Conservation (phyloP, 768 basidiomycete genomes). For the Serendipita indica region DNA sequence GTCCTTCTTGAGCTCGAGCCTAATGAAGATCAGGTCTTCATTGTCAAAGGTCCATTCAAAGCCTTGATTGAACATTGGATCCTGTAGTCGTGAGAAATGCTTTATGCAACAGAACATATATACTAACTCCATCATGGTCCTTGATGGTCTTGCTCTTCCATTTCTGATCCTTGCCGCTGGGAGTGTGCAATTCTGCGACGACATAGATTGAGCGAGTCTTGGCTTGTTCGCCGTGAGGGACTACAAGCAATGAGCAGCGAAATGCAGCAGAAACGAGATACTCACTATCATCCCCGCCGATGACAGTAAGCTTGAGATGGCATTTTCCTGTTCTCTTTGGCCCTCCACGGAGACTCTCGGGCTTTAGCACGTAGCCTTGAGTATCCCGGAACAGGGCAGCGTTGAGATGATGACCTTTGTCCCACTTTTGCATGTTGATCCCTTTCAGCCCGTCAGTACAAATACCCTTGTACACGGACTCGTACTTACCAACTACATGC, state of each 20-base stretch:
- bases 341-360: constrained; percentile 19
- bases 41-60: constrained; percentile 37
- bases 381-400: constrained; percentile 48
- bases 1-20: constrained; percentile 5
- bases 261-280: constrained; percentile 12
- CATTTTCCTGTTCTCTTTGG: background rate
- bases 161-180: constrained; percentile 25
- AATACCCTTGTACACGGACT: constrained; percentile 60
- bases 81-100: constrained; percentile 23
- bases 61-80: constrained; percentile 26
- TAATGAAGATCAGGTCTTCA: constrained; percentile 39
- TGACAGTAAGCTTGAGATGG: background rate
- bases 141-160: constrained; percentile 33
- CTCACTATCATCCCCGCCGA: constrained; percentile 5
- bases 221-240: constrained; percentile 29
- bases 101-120: background rate
- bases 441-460: constrained; percentile 30
- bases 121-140: constrained; percentile 18
- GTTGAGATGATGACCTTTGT: constrained; percentile 37
- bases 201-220: constrained; percentile 29
- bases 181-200: constrained; percentile 32
- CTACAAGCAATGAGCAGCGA: constrained; percentile 20
- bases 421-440: constrained; percentile 9
- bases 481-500: constrained; percentile 38
- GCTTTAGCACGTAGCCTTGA: constrained; percentile 41